These are phyloP conservation scores for Plectosphaerella plurivora DNA, from an alignment of 2,329 filamentous ascomycete genomes.

Conservation along the genomic window DNA sequence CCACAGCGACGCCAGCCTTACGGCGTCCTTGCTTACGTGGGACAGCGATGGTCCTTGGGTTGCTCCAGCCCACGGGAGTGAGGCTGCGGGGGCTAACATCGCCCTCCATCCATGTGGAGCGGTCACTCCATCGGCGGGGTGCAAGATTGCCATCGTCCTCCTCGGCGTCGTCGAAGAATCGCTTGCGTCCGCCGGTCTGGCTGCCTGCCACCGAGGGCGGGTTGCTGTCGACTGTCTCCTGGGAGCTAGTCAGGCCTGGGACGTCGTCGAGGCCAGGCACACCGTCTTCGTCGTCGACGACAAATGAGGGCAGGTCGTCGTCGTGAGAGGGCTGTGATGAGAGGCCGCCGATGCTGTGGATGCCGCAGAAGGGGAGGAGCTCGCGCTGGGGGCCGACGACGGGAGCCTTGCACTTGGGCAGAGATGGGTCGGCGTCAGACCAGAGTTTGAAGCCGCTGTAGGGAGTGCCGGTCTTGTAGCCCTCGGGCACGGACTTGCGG, in stretches of 20 bases:
- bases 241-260: slow-evolving; percentile 49
- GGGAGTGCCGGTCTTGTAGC: slow-evolving; percentile 72
- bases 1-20: slow-evolving; percentile 8
- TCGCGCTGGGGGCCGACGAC: slow-evolving; percentile 42
- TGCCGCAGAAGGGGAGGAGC: slow-evolving; percentile 74
- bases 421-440: slow-evolving; percentile 24
- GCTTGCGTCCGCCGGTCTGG: slow-evolving; percentile 39
- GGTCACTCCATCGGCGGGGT: slow-evolving; percentile 17
- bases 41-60: slow-evolving; percentile 43
- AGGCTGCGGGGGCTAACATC: slow-evolving; percentile 35
- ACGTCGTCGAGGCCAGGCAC: slow-evolving; percentile 32
- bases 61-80: slow-evolving; percentile 29
- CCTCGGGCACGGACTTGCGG: slow-evolving; percentile 87
- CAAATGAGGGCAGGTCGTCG: slow-evolving; percentile 9
- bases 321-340: slow-evolving; percentile 49
- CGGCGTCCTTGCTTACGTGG: slow-evolving; percentile 26
- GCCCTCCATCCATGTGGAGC: slow-evolving; percentile 26
- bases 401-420: slow-evolving; percentile 7
- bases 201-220: slow-evolving; percentile 10
- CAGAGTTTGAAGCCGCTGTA: slow-evolving; percentile 50
- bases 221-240: slow-evolving; percentile 43
- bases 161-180: slow-evolving; percentile 39
- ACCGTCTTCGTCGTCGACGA: slow-evolving; percentile 16
- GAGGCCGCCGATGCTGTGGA: slow-evolving; percentile 70
- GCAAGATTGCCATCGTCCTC: slow-evolving; percentile 16